These are phyloP conservation scores for Penicillium sp. DNA, from an alignment of 2,329 filamentous ascomycete genomes.

Conservation along the genomic window DNA sequence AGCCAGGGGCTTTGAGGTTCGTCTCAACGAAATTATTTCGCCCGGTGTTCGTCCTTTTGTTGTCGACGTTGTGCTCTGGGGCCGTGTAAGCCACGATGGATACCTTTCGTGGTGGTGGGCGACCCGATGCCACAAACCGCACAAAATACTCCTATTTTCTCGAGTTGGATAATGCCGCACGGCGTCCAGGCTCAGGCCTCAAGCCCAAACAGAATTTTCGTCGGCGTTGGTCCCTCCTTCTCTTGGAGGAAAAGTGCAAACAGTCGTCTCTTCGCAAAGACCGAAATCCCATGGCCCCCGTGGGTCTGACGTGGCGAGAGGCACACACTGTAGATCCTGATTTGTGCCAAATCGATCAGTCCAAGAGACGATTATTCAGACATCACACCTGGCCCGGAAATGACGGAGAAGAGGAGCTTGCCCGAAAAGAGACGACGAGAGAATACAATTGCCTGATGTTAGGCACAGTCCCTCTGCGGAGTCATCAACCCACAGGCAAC, in stretches of 20 bases:
- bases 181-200: no score
- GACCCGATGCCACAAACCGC: neutral
- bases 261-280: neutral
- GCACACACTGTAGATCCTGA: conserved; percentile 2
- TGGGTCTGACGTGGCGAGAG: conserved; percentile 22
- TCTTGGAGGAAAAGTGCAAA: neutral
- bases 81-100: neutral
- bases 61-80: neutral
- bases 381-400: conserved; percentile 5
- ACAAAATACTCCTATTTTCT: neutral
- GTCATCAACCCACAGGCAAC: neutral
- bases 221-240: neutral
- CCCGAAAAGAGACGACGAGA: neutral
- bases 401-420: neutral
- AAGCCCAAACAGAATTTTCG: neutral
- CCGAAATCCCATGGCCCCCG: conserved; percentile 4
- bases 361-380: neutral
- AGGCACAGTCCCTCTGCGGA: conserved; percentile 11
- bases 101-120: neutral
- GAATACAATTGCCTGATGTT: conserved; percentile 3
- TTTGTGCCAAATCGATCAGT: conserved; percentile 5
- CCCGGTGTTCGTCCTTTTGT: neutral
- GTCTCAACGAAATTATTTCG: neutral
- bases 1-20: neutral
- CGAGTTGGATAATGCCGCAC: neutral